phyloP scores from a whole-genome alignment of 2,329 filamentous ascomycete genomes.

The Cercospora nicotianae region DNA sequence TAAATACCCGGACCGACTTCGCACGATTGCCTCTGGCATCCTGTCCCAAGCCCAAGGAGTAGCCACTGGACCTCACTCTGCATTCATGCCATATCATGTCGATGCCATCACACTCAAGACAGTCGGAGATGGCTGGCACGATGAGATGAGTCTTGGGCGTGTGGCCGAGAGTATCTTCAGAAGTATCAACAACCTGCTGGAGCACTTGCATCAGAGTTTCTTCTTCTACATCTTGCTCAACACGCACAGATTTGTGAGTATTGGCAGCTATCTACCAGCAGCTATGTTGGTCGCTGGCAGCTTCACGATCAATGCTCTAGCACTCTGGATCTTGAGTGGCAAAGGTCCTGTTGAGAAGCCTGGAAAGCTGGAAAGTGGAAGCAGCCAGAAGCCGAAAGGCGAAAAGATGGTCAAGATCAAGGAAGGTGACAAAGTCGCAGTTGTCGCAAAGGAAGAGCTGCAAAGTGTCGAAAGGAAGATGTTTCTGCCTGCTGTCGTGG shows the following conservation, averaged over 20 bases:
- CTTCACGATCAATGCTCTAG: slow-evolving; percentile 93
- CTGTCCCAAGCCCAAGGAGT: slow-evolving; percentile 85
- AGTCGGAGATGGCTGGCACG: slow-evolving; percentile 89
- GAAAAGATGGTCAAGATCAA: slow-evolving; percentile 40
- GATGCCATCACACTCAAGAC: slow-evolving; percentile 93
- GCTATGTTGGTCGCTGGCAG: slow-evolving; percentile 96
- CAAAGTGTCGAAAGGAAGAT: slow-evolving; percentile 62
- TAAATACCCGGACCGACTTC: slow-evolving; percentile 75
- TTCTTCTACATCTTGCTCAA: slow-evolving; percentile 98
- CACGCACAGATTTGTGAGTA: slow-evolving; percentile 90
- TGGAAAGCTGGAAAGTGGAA: slow-evolving; percentile 37
- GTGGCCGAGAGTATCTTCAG: slow-evolving; percentile 88
- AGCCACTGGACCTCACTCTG: slow-evolving; percentile 86
- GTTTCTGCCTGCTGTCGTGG: slow-evolving; percentile 70
- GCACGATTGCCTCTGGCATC: slow-evolving; percentile 91
- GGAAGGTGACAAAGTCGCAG: slow-evolving; percentile 38
- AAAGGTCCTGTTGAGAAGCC: slow-evolving; percentile 32
- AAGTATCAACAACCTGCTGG: slow-evolving; percentile 92
- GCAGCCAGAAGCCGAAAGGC: slow-evolving; percentile 39
- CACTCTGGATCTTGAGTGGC: slow-evolving; percentile 89
- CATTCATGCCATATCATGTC: slow-evolving; percentile 96
- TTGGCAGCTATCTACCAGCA: slow-evolving; percentile 93
- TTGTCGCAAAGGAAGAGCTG: slow-evolving; percentile 43
- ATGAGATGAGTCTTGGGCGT: slow-evolving; percentile 92
- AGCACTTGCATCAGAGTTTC: slow-evolving; percentile 97